Conservation (phyloP, 495 filamentous ascomycete genomes). For the Parmelia sp. region DNA sequence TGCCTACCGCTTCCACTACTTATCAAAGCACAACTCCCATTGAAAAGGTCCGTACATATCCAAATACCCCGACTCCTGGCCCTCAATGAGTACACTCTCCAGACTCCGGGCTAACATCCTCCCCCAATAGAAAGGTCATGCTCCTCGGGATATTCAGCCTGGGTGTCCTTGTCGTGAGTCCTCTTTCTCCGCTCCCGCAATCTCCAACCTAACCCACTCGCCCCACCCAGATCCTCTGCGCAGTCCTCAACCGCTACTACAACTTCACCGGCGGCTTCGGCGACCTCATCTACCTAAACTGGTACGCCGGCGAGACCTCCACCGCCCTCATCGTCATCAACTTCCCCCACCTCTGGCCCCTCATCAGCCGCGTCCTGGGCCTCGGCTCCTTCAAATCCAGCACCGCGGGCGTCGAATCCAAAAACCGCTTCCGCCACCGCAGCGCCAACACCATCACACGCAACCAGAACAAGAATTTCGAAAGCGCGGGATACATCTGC, state of each 20-base stretch:
- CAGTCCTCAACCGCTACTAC: slow-evolving; percentile 60
- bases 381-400: slow-evolving; percentile 39
- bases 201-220: not conserved
- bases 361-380: slow-evolving; percentile 48
- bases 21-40: slow-evolving; percentile 47
- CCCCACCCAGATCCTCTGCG: slow-evolving; percentile 42
- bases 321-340: slow-evolving; percentile 59
- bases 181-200: not conserved
- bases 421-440: slow-evolving; percentile 4
- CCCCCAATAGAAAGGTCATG: slow-evolving; percentile 42
- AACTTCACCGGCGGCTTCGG: slow-evolving; percentile 52
- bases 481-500: slow-evolving; percentile 19
- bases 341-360: slow-evolving; percentile 55
- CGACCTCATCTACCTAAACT: slow-evolving; percentile 51
- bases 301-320: slow-evolving; percentile 60
- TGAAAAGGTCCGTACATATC: slow-evolving; percentile 14
- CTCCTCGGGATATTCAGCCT: slow-evolving; percentile 46
- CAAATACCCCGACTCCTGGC: no score
- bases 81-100: not conserved
- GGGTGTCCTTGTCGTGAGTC: slow-evolving; percentile 48
- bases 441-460: not conserved
- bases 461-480: not conserved
- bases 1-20: slow-evolving; percentile 56
- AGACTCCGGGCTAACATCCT: slow-evolving; percentile 9
- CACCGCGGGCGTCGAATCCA: slow-evolving; percentile 4